Evolutionary conservation across 1,284 basidiomycete species (phyloP), one percentile per base, ranked within the genome.

Genomic region (Pseudozyma pruni): DNA sequence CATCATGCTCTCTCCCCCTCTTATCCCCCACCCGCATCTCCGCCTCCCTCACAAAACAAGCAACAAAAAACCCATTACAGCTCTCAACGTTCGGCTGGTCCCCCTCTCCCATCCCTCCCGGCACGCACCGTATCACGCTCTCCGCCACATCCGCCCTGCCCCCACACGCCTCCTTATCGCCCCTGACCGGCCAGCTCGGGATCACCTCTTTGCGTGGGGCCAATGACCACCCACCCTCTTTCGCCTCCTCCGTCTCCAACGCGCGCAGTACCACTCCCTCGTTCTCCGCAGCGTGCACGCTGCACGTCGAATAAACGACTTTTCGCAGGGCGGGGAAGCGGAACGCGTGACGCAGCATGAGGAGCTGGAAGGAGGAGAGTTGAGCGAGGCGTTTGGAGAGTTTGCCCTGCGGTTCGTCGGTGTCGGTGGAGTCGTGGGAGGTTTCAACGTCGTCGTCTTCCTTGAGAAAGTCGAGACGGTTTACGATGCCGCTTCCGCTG

Each of bases 251-350:
- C 3, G 73, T 60, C 0, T 44, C 41, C 6, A 82, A 47, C 1
- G 74, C 79, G 0, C 43, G 32, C 87, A 88, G 84, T 2, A 92
- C 89, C 31, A 93, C 91, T 17, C 86, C 85, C 74, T 99, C 96
- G 83, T 99, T 95, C 81, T 99, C 96, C 45, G 87, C 87, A 8
- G 90, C 87, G 82, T 98, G 90, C 42, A 97, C 86, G 60, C 93
- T 95, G 83, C 95, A 98, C 11, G 95, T 98, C 19, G 94, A 98
- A 83, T 98, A 98, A 16, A 94, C 93, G 59, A 98, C 91, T 70
- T 88, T 89, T 49, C 86, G 72, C 3, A 87, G 87, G 2, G 83
- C 78, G 0, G 87, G 87, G 76, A 92, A 98, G 81, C 89, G 90
- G 89, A 98, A 93, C 9, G 95, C 95, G 79, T 98, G 96, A 73